Base-by-base conservation (phyloP, 1,139 yeast genomes). In the Lodderomyces metapsilosis region DNA sequence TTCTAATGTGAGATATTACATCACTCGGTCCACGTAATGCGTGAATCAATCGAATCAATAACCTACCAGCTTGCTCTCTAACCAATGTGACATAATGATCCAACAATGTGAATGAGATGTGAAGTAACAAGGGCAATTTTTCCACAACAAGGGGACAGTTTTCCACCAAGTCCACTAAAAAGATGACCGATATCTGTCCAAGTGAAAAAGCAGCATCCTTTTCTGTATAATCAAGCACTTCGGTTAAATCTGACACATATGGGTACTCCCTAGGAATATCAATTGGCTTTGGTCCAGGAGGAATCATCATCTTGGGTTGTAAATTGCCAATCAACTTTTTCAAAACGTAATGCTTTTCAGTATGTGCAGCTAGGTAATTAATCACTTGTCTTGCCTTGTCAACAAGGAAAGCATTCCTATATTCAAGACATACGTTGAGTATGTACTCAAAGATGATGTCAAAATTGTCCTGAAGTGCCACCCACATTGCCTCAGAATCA, bases 41-140 rank as follows among this genome's bases (percentile, higher is more conserved):
- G 53, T 81, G 86, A 17, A 92, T 75, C 38, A 89, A 67, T 50
- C 88, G 88, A 40, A 87, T 77, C 36, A 92, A 71, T 50, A 92
- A 71, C 37, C 84, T 82, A 2, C 83, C 74, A 0, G 97, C 95
- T 52, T 88, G 94, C 43, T 87, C 91, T 52, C 86, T 95, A 3
- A 92, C 92, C 23, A 88, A 66, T 0, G 80, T 79, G 36, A 87
- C 71, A 60, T 92, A 94, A 59, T 94, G 98, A 57, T 94, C 99
- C 39, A 91, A 67, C 34, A 91, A 67, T 1, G 88, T 86, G 51
- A 91, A 76, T 2, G 91, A 76, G 1, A 87, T 78, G 54, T 92
- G 98, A n/a, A 92, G 62, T 28, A 92, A 64, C n/a, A 88, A 63
- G 0, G 98, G 91, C 10, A 91, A 64, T 38, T 80, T 78, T 16